A percentile compares a stretch with the other conserved stretches of the same genome.
Conservation (phyloP, 495 filamentous ascomycete genomes). For the Penicillium chermesinum region DNA sequence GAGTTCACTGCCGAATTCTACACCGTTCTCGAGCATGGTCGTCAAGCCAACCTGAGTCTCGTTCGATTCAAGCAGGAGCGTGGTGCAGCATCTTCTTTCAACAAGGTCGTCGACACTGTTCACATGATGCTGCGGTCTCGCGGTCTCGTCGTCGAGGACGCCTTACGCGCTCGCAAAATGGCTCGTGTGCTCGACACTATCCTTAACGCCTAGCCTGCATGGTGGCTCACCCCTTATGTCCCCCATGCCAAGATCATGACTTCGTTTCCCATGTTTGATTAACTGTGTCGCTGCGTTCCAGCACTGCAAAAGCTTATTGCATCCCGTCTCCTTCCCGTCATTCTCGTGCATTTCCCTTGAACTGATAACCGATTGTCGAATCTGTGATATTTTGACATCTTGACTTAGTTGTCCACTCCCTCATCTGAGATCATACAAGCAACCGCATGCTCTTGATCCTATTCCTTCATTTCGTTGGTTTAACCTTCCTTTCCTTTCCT, state of each 20-base stretch:
- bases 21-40: slow-evolving; percentile 74
- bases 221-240: neutral
- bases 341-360: neutral
- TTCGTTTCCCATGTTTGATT: neutral
- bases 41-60: slow-evolving; percentile 62
- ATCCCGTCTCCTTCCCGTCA: slow-evolving; percentile 5
- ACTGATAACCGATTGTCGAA: neutral
- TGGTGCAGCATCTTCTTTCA: slow-evolving; percentile 81
- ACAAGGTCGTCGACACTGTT: slow-evolving; percentile 73
- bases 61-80: slow-evolving; percentile 82
- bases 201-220: slow-evolving; percentile 13
- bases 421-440: no score
- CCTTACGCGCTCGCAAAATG: slow-evolving; percentile 60
- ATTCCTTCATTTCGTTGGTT: no score
- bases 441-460: no score
- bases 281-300: slow-evolving; percentile 18
- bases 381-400: no score
- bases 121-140: slow-evolving; percentile 52
- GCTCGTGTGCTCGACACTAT: slow-evolving; percentile 29
- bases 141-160: slow-evolving; percentile 63
- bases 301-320: slow-evolving; percentile 15
- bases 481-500: no score
- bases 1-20: slow-evolving; percentile 79
- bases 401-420: no score
- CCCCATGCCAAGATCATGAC: neutral